A percentile compares a stretch with the other conserved stretches of the same genome.
These are phyloP conservation scores for Pseudisothecium myosuroides DNA, from an alignment of 225 moss, liverwort and hornwort species.

Conservation along the genomic window DNA sequence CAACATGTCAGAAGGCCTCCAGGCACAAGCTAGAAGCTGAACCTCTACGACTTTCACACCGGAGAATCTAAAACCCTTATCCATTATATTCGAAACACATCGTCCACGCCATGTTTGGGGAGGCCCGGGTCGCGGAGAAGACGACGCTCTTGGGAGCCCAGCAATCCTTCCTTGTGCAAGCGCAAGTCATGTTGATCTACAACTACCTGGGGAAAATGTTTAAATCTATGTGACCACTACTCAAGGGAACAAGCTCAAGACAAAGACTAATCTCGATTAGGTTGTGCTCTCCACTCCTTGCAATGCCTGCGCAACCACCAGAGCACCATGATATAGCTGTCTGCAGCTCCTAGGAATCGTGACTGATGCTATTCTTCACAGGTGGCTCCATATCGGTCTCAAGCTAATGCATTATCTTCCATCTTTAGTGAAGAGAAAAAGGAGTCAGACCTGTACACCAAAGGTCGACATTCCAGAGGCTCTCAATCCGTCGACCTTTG, in stretches of 20 bases:
- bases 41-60: conserved; percentile 3
- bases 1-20: conserved; percentile 30
- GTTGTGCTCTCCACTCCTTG: conserved; percentile 29
- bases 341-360: conserved; percentile 7
- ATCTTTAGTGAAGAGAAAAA: background rate
- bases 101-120: background rate
- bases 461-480: conserved; percentile 25
- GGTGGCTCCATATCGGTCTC: background rate
- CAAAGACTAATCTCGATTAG: conserved; percentile 7
- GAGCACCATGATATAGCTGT: conserved; percentile 23
- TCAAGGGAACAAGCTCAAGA: background rate
- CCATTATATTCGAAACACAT: background rate
- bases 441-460: conserved; percentile 32
- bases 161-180: background rate
- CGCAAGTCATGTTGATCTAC: conserved; percentile 8
- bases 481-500: conserved; percentile 43
- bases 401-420: background rate
- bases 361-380: background rate
- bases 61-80: background rate
- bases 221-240: background rate
- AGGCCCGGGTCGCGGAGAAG: background rate
- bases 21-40: conserved; percentile 5
- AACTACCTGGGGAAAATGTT: background rate
- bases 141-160: background rate
- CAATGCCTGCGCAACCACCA: conserved; percentile 38